Evolutionary conservation across 2,329 filamentous ascomycete genomes (phyloP), one percentile per base, ranked within the genome.

Genomic region (Neodidymelliopsis sp.): DNA sequence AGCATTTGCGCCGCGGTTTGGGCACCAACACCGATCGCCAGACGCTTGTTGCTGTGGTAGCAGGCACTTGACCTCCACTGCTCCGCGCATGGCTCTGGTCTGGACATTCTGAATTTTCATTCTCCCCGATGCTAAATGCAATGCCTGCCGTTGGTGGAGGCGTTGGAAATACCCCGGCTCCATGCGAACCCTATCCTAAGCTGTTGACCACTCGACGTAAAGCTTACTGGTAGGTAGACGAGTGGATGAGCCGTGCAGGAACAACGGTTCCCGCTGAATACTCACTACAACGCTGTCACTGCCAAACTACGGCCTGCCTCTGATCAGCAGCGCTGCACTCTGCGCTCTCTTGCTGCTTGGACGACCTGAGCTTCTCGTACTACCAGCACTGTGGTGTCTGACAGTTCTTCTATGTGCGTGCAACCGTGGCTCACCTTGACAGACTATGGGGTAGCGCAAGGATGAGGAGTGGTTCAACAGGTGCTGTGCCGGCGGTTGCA

Each of bases 401-500:
- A 57, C 53, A 62, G 49, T 49, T 56, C 43, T 40, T 48, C 39
- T 51, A 51, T 56, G 55, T 53, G 54, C 54, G 55, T 52, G 53
- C 54, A 54, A 61, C 57, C 52, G 51, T 64, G 61, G 56, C 60
- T 52, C 44, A 44, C n/a, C 43, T 50, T 62, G 62, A 63, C 62
- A 63, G 47, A 53, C 52, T 59, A 57, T 54, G 53, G 56, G 56
- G 56, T 54, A 35, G 54, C 49, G 59, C 57, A 57, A 30, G 47
- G 38, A 41, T 44, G 40, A 29, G 39, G 34, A 46, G 19, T 54
- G 53, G 60, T 56, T 57, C 44, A 52, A 53, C 56, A 57, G 55
- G 33, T 57, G 45, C 31, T 44, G 29, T 30, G 39, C 40, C 47
- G 30, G 47, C 33, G 49, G 44, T 42, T 36, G 46, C 51, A 41